phyloP scores from a whole-genome alignment of 202 grass and related monocot species.

The Bolboschoenoplectus hybrid region DNA sequence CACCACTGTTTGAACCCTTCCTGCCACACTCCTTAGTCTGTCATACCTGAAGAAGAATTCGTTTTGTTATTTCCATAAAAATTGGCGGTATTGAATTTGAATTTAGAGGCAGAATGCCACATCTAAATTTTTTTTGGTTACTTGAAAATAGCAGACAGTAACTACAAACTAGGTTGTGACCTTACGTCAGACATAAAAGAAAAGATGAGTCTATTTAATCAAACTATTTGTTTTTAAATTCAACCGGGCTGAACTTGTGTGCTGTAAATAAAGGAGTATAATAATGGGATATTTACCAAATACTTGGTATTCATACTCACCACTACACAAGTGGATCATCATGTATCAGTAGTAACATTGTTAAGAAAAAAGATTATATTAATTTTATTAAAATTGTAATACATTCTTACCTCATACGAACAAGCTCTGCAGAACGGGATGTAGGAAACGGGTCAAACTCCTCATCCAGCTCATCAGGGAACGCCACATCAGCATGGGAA shows the following conservation, averaged over 20 bases:
- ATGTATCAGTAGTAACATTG: not conserved
- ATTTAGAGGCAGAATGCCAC: not conserved
- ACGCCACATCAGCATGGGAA: conserved; percentile 73
- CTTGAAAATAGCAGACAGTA: not conserved
- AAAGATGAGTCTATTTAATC: not conserved
- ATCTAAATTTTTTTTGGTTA: not conserved
- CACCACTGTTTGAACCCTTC: conserved; percentile 81
- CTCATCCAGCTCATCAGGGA: conserved; percentile 74
- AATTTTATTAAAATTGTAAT: not conserved
- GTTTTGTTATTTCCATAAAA: not conserved
- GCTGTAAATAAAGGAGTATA: not conserved
- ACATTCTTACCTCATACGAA: conserved; percentile 41
- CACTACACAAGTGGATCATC: not conserved
- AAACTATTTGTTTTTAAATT: not conserved
- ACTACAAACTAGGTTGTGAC: not conserved
- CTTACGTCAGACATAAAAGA: not conserved
- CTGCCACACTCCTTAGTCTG: conserved; percentile 73
- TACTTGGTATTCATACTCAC: not conserved
- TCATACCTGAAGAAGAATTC: conserved; percentile 64
- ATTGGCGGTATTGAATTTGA: not conserved
- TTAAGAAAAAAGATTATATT: not conserved
- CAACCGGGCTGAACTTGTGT: not conserved
- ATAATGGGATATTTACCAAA: not conserved
- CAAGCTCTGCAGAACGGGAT: conserved; percentile 46
- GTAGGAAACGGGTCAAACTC: conserved; percentile 85